These are phyloP conservation scores for Arctium lappa DNA, from an alignment of 129 eudicot species.

Conservation along the genomic window DNA sequence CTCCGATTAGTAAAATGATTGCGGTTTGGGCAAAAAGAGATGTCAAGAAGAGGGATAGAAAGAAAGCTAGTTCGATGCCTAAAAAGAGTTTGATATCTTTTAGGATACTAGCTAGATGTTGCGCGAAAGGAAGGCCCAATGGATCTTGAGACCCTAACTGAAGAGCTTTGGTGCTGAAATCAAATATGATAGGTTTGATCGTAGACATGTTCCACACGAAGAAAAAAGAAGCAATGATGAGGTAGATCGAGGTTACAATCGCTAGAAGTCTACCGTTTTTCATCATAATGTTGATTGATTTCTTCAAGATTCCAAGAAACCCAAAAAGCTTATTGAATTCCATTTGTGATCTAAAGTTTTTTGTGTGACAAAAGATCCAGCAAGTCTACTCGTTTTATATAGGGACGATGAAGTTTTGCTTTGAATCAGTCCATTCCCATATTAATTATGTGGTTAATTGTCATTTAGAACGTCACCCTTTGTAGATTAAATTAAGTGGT, in stretches of 20 bases:
- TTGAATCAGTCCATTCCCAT: background rate
- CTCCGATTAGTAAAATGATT: conserved; percentile 1
- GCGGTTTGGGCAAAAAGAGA: conserved; percentile 15
- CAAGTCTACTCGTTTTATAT: background rate
- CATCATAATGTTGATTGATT: conserved; percentile 13
- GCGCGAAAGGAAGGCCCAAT: background rate
- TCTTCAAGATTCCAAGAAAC: conserved; percentile 4
- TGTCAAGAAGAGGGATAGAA: background rate
- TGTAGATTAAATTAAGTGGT: background rate
- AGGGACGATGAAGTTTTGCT: background rate
- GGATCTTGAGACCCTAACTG: conserved; percentile 10
- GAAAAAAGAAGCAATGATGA: background rate
- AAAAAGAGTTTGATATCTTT: conserved; percentile 6
- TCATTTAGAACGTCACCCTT: background rate
- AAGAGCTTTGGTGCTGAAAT: background rate
- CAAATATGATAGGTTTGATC: conserved; percentile 1
- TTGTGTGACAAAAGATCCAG: background rate
- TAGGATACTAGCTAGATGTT: background rate
- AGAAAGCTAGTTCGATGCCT: conserved; percentile 1
- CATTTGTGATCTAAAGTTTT: background rate
- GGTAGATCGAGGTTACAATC: conserved; percentile 1
- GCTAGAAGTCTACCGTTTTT: conserved; percentile 17
- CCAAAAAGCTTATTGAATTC: background rate
- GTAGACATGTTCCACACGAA: conserved; percentile 1
- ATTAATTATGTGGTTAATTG: no score